Percentiles rank a stretch among this genome's conserved stretches.
phyloP scores from a whole-genome alignment of 1,284 basidiomycete species.

The Trametes pubescens region DNA sequence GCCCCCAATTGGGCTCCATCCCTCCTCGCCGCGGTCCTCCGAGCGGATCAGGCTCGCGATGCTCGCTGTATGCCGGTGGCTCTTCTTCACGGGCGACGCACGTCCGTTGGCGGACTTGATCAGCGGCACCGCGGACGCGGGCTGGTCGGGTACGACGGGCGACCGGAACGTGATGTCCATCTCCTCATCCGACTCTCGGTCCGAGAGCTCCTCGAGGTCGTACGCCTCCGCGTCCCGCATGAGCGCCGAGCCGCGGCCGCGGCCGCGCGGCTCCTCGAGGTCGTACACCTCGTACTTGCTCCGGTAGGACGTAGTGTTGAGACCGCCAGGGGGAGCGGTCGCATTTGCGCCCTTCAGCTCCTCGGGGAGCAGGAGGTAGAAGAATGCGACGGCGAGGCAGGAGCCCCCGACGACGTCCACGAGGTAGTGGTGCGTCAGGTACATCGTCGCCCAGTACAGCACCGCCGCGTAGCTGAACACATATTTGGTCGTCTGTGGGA shows the following conservation, averaged over 20 bases:
- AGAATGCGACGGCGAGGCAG: slow-evolving; percentile 87
- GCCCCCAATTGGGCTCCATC: slow-evolving; percentile 76
- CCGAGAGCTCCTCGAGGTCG: slow-evolving; percentile 64
- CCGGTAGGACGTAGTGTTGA: slow-evolving; percentile 42
- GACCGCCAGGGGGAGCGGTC: slow-evolving; percentile 53
- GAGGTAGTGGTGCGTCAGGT: slow-evolving; percentile 96
- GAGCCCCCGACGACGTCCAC: slow-evolving; percentile 96
- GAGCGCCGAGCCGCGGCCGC: slow-evolving; percentile 40
- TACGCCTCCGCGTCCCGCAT: slow-evolving; percentile 58
- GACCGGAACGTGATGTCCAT: slow-evolving; percentile 76
- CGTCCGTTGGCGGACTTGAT: slow-evolving; percentile 36
- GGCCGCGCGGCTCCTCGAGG: slow-evolving; percentile 55
- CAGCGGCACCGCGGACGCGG: slow-evolving; percentile 47
- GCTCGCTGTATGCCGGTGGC: slow-evolving; percentile 79
- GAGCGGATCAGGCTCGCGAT: slow-evolving; percentile 81
- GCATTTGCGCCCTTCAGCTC: slow-evolving; percentile 71
- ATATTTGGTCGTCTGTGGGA: slow-evolving; percentile 74
- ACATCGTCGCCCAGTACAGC: slow-evolving; percentile 99
- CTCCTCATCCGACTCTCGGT: slow-evolving; percentile 63
- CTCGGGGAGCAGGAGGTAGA: slow-evolving; percentile 90
- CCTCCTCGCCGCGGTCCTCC: slow-evolving; percentile 76
- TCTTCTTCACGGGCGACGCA: slow-evolving; percentile 47
- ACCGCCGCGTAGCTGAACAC: slow-evolving; percentile 90
- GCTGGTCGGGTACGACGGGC: slow-evolving; percentile 54
- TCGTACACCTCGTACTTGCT: slow-evolving; percentile 82